Conservation (phyloP, 805 yeast genomes). For the Vanderwaltozyma verrucispora region DNA sequence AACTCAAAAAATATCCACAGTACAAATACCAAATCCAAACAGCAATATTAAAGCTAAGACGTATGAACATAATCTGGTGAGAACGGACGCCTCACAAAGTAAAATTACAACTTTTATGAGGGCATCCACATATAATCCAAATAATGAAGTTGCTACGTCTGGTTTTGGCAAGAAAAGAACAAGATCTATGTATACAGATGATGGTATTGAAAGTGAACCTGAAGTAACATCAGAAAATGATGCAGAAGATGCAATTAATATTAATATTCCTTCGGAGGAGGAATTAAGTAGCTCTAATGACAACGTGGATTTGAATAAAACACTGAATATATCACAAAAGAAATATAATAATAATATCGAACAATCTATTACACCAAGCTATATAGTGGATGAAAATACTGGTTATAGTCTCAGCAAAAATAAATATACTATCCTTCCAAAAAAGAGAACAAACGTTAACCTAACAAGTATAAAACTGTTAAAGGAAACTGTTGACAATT, state of each 20-base stretch:
- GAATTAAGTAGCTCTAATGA: too few species aligned
- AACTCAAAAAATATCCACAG: neutral
- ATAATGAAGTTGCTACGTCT: neutral
- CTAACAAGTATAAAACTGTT: slow-evolving; percentile 52
- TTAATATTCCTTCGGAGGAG: too few species aligned
- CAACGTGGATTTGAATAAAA: too few species aligned
- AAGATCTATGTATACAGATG: too few species aligned
- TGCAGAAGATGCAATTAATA: too few species aligned
- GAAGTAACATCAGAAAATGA: too few species aligned
- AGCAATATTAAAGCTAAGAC: slow-evolving; percentile 13
- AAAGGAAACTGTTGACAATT: slow-evolving; percentile 37
- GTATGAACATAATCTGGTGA: slow-evolving; percentile 26
- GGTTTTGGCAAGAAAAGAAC: neutral
- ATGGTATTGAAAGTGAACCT: too few species aligned
- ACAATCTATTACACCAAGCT: too few species aligned
- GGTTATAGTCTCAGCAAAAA: too few species aligned
- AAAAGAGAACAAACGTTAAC: slow-evolving; percentile 34
- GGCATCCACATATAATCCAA: neutral
- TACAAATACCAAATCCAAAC: neutral
- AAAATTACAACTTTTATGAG: slow-evolving; percentile 23
- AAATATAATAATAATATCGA: too few species aligned
- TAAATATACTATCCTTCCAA: slow-evolving; percentile 13
- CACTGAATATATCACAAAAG: too few species aligned
- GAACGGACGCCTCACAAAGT: slow-evolving; percentile 27
- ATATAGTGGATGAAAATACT: too few species aligned